Evolutionary conservation across 768 basidiomycete species (phyloP).

Genomic region (Holtermanniella nyarrowii): DNA sequence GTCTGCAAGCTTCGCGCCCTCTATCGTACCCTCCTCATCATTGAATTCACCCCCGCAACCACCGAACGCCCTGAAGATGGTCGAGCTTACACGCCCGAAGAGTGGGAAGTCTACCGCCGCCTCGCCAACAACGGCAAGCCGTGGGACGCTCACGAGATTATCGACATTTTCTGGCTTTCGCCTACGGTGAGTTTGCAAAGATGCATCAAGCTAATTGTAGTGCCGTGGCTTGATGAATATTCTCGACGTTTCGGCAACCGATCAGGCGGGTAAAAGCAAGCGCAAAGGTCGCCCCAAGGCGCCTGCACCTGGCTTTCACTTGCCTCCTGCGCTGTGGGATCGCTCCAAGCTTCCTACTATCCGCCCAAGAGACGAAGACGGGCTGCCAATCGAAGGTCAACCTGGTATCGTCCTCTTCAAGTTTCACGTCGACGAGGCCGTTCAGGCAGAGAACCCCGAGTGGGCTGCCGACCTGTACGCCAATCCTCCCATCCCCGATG

Average conservation of each 20-base stretch:
- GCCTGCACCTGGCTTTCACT: slow-evolving; percentile 27
- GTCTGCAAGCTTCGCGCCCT: slow-evolving; percentile 25
- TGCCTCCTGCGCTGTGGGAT: slow-evolving; percentile 26
- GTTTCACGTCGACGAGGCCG: slow-evolving; percentile 29
- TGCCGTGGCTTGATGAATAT: slow-evolving; percentile 20
- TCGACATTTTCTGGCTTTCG: slow-evolving; percentile 30
- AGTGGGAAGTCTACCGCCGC: slow-evolving; percentile 31
- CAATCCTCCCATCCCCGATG: slow-evolving; percentile 26
- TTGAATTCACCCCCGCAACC: slow-evolving; percentile 29
- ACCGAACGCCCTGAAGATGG: slow-evolving; percentile 25
- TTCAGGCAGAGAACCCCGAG: slow-evolving; percentile 18
- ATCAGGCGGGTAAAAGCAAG: slow-evolving; percentile 12
- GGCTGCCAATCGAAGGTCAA: slow-evolving; percentile 20
- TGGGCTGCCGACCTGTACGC: slow-evolving; percentile 33
- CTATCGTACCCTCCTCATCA: slow-evolving; percentile 32
- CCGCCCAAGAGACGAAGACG: slow-evolving; percentile 20
- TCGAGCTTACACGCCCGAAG: slow-evolving; percentile 26
- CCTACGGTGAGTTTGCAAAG: slow-evolving; percentile 9
- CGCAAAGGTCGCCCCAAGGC: slow-evolving; percentile 29
- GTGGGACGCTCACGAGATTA: slow-evolving; percentile 24
- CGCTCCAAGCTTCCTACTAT: slow-evolving; percentile 15
- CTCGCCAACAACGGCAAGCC: slow-evolving; percentile 10
- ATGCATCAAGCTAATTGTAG: slow-evolving; percentile 2
- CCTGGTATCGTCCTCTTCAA: slow-evolving; percentile 28
- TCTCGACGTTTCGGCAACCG: slow-evolving; percentile 23